Conservation (phyloP, 345 rosid species). For the Hibiscus tridactylites region DNA sequence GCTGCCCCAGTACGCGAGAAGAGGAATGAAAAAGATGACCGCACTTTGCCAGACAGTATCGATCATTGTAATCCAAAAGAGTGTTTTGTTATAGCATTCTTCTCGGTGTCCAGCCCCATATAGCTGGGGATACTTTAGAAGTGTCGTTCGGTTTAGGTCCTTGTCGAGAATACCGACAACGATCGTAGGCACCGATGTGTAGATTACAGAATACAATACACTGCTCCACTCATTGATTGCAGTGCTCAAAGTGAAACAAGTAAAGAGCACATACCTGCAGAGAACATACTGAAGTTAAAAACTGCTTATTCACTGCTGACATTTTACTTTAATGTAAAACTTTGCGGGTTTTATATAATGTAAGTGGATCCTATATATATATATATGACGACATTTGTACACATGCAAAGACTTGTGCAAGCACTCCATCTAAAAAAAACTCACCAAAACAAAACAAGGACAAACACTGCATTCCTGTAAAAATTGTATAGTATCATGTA, state of each 20-base stretch:
- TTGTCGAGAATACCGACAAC: slow-evolving; percentile 86
- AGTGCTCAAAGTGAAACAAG: slow-evolving; percentile 80
- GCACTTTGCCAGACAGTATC: slow-evolving; percentile 92
- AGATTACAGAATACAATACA: slow-evolving; percentile 74
- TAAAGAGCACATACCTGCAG: slow-evolving; percentile 75
- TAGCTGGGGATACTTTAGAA: slow-evolving; percentile 71
- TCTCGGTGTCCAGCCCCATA: slow-evolving; percentile 81
- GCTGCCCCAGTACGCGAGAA: slow-evolving; percentile 69
- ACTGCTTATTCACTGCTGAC: background rate
- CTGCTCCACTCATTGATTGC: slow-evolving; percentile 98
- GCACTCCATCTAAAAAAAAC: background rate
- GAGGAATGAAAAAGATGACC: slow-evolving; percentile 70
- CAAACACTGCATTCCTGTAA: slow-evolving; percentile 94
- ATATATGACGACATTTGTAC: no score
- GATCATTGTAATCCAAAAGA: slow-evolving; percentile 76
- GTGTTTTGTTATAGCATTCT: slow-evolving; percentile 63
- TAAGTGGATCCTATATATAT: no score
- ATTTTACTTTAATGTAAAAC: background rate
- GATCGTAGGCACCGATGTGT: slow-evolving; percentile 87
- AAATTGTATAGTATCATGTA: slow-evolving; percentile 97
- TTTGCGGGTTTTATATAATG: no score
- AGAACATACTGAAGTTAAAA: slow-evolving; percentile 1
- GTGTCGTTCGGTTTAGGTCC: slow-evolving; percentile 63
- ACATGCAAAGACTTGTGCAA: no score
- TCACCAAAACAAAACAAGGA: slow-evolving; percentile 37